A percentile compares a stretch with the other conserved stretches of the same genome.
Conservation (phyloP, 164 flowering plant genomes). For the Vitis labrusca region DNA sequence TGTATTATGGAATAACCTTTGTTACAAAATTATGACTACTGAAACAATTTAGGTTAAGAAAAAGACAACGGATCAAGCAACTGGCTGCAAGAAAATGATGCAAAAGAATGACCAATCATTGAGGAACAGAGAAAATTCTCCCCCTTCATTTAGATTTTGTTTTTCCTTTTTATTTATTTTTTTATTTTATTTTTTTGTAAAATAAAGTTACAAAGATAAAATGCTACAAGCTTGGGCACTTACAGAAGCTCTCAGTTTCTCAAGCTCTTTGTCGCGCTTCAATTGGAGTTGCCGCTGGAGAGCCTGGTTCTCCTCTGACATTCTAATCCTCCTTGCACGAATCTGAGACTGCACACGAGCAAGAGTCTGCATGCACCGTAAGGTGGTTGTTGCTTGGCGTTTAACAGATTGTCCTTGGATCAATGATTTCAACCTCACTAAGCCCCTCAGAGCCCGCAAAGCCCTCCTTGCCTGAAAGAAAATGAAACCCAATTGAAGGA, state of each 20-base stretch:
- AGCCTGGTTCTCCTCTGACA: constrained; percentile 77
- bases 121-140: too few species aligned
- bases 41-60: too few species aligned
- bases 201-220: background rate
- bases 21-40: too few species aligned
- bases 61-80: too few species aligned
- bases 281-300: constrained; percentile 61
- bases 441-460: constrained; percentile 66
- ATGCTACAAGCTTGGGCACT: constrained; percentile 9
- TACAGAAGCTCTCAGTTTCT: constrained; percentile 48
- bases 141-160: too few species aligned
- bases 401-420: constrained; percentile 59
- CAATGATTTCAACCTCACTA: constrained; percentile 62
- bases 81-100: too few species aligned
- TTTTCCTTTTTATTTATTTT: too few species aligned
- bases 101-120: too few species aligned
- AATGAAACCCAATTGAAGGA: constrained; percentile 1
- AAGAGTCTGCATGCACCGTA: constrained; percentile 68
- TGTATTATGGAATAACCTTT: too few species aligned
- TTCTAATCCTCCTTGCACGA: constrained; percentile 59
- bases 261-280: constrained; percentile 56
- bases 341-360: constrained; percentile 77
- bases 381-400: constrained; percentile 59
- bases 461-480: constrained; percentile 61
- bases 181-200: too few species aligned